phyloP scores from a whole-genome alignment of 441 rosid genomes.

The Arabidopsis lyrata region DNA sequence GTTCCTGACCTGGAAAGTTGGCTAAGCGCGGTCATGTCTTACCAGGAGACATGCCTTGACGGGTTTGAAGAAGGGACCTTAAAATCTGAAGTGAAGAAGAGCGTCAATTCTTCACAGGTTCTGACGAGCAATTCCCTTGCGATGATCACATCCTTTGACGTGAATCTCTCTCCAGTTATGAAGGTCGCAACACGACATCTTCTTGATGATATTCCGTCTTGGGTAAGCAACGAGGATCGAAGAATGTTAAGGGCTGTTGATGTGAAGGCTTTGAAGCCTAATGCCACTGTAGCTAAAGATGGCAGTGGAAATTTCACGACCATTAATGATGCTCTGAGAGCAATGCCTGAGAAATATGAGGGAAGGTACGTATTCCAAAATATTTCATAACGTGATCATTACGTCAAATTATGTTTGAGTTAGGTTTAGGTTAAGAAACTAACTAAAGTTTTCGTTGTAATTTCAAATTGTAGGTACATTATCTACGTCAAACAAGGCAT shows the following conservation, averaged over 20 bases:
- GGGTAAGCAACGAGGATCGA: slow-evolving; percentile 64
- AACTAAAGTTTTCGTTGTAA: slow-evolving; percentile 4
- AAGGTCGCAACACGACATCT: slow-evolving; percentile 48
- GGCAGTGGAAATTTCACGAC: slow-evolving; percentile 78
- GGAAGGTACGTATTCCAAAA: slow-evolving; percentile 52
- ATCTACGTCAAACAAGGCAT: slow-evolving; percentile 70
- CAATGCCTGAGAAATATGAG: slow-evolving; percentile 57
- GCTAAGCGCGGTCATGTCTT: slow-evolving; percentile 81
- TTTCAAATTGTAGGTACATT: slow-evolving; percentile 55
- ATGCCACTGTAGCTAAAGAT: slow-evolving; percentile 72
- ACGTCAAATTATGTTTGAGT: not conserved
- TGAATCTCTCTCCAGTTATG: slow-evolving; percentile 31
- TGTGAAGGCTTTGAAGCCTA: slow-evolving; percentile 50
- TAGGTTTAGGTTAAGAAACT: slow-evolving; percentile 10
- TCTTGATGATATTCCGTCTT: slow-evolving; percentile 57
- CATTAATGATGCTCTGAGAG: slow-evolving; percentile 63
- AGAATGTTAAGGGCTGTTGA: slow-evolving; percentile 55
- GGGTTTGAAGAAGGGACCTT: slow-evolving; percentile 67
- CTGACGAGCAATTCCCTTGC: slow-evolving; percentile 81
- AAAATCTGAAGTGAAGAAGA: slow-evolving; percentile 55
- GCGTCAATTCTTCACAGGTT: slow-evolving; percentile 49
- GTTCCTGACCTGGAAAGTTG: slow-evolving; percentile 58
- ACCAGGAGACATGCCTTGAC: slow-evolving; percentile 75
- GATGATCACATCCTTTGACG: slow-evolving; percentile 47
- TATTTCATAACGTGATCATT: slow-evolving; percentile 1